Percentiles rank a stretch among this genome's conserved stretches.
phyloP scores from a whole-genome alignment of 2,329 filamentous ascomycete genomes.

The Colletotrichum lupini region DNA sequence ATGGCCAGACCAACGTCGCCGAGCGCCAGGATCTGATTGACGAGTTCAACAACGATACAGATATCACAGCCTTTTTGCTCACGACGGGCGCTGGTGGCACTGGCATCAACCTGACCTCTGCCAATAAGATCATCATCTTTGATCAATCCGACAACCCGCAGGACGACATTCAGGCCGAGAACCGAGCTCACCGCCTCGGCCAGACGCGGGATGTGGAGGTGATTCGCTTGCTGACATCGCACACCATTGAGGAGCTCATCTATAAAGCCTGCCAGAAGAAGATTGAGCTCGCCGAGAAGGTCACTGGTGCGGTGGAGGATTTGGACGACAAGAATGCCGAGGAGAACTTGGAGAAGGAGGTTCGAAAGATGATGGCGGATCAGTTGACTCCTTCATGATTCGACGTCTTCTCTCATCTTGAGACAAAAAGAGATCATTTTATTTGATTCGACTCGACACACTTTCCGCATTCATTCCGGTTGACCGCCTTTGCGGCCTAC shows the following conservation, averaged over 20 bases:
- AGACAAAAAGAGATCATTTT: background rate
- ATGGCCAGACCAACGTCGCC: slow-evolving; percentile 84
- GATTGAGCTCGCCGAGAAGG: slow-evolving; percentile 81
- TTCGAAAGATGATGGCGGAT: slow-evolving; percentile 55
- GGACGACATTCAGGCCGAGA: slow-evolving; percentile 98
- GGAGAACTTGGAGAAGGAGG: slow-evolving; percentile 55
- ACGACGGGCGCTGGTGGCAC: slow-evolving; percentile 96
- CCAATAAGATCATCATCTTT: slow-evolving; percentile 98
- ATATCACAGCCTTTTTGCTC: slow-evolving; percentile 90
- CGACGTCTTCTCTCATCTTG: background rate
- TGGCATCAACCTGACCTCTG: slow-evolving; percentile 93
- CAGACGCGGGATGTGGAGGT: slow-evolving; percentile 93
- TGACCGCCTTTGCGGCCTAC: background rate
- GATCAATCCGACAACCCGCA: slow-evolving; percentile 98
- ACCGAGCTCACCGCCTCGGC: slow-evolving; percentile 93
- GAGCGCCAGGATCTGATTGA: slow-evolving; percentile 91
- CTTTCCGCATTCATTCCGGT: background rate
- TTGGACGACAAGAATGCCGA: slow-evolving; percentile 41
- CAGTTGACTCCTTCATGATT: slow-evolving; percentile 51
- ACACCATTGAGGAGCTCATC: slow-evolving; percentile 93
- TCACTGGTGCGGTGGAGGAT: slow-evolving; percentile 55
- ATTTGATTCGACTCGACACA: background rate
- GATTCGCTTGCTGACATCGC: slow-evolving; percentile 81
- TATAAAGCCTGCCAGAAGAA: slow-evolving; percentile 93
- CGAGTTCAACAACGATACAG: slow-evolving; percentile 79